Conservation (phyloP, 345 rosid species). For the Populus alba region DNA sequence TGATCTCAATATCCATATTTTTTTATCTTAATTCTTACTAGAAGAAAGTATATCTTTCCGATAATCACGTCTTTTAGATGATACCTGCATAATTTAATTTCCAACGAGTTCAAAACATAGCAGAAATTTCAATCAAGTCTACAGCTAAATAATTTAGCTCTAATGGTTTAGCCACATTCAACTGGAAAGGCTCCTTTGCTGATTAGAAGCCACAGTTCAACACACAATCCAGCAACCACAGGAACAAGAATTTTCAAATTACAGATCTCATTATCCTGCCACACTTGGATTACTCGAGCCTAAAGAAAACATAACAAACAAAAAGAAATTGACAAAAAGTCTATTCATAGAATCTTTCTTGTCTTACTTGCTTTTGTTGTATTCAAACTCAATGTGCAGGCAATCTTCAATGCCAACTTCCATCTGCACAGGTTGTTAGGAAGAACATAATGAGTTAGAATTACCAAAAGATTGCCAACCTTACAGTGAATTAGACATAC, state of each 20-base stretch:
- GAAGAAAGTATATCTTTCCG: constrained; percentile 97
- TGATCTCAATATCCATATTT: constrained; percentile 98
- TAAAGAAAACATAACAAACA: neutral
- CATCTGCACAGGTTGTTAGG: constrained; percentile 57
- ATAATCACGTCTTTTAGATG: constrained; percentile 94
- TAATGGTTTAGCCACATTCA: neutral
- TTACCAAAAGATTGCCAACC: neutral
- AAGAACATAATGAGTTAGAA: neutral
- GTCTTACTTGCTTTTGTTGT: constrained; percentile 97
- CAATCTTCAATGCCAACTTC: constrained; percentile 99
- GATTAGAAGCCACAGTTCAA: neutral
- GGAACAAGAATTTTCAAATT: neutral
- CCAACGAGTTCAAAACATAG: constrained; percentile 10
- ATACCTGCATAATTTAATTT: constrained; percentile 53
- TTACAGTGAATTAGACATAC: neutral
- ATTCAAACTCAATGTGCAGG: constrained; percentile 95
- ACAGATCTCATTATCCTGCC: neutral
- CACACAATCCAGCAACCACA: neutral
- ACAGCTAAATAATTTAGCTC: neutral
- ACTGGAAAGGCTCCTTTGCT: neutral
- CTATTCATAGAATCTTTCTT: neutral
- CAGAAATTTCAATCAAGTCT: neutral
- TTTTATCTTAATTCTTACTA: constrained; percentile 97
- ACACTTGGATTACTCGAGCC: neutral
- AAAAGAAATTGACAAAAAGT: neutral